phyloP scores from a whole-genome alignment of 2,329 filamentous ascomycete species.

The Aspergillus pseudoviridinutans region DNA sequence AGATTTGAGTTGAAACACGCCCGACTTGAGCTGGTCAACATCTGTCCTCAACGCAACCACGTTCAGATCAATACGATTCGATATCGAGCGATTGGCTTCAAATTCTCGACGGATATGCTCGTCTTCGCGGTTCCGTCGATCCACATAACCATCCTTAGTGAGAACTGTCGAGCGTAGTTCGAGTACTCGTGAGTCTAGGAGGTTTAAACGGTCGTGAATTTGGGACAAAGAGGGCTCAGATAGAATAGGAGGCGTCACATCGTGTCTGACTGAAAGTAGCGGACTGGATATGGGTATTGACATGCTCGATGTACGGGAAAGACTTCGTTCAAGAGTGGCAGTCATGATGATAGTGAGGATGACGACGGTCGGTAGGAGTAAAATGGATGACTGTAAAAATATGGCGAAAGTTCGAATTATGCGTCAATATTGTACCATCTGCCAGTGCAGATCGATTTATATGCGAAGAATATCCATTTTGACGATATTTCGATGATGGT shows the following conservation, averaged over 20 bases:
- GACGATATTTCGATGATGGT: conserved; percentile 3
- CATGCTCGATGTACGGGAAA: conserved; percentile 36
- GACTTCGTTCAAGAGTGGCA: conserved; percentile 33
- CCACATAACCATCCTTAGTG: conserved; percentile 37
- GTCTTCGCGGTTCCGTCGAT: conserved; percentile 38
- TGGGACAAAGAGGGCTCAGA: conserved; percentile 34
- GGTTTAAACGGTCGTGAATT: conserved; percentile 37
- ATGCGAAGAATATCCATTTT: conserved; percentile 11
- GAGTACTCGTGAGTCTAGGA: conserved; percentile 35
- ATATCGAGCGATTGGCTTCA: conserved; percentile 31
- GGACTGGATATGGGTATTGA: conserved; percentile 36
- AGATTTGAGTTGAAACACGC: conserved; percentile 33
- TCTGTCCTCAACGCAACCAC: conserved; percentile 34
- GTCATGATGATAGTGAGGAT: conserved; percentile 24
- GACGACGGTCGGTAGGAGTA: conserved; percentile 1
- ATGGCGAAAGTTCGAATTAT: conserved; percentile 8
- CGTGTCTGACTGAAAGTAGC: conserved; percentile 30
- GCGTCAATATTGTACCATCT: conserved; percentile 1
- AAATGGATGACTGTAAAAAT: conserved; percentile 1
- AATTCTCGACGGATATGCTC: conserved; percentile 38
- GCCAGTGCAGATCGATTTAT: conserved; percentile 1
- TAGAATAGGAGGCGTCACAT: conserved; percentile 31
- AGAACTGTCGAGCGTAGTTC: conserved; percentile 36
- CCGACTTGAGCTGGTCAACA: conserved; percentile 33
- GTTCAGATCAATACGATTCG: conserved; percentile 33